Evolutionary conservation across 805 yeast species (phyloP).

Genomic region (Limtongia smithiae): DNA sequence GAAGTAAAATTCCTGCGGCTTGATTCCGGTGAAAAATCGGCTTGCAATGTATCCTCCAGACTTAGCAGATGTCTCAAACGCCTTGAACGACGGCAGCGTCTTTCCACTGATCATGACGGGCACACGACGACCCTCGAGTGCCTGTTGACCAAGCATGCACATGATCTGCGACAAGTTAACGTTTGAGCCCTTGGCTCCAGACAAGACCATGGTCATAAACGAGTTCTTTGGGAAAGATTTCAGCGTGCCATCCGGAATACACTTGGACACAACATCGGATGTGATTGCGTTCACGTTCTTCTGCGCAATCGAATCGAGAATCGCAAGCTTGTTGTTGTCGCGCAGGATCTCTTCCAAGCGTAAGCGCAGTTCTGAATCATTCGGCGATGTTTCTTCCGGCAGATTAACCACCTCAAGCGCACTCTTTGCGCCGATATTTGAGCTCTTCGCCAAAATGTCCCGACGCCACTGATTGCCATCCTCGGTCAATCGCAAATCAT

Average conservation of each 20-base stretch:
- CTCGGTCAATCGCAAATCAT: slow-evolving; percentile 90
- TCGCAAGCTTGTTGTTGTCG: slow-evolving; percentile 87
- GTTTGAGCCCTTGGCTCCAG: slow-evolving; percentile 98
- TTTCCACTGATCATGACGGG: slow-evolving; percentile 99
- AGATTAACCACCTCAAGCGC: slow-evolving; percentile 93
- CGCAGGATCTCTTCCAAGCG: slow-evolving; percentile 92
- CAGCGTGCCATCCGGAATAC: slow-evolving; percentile 96
- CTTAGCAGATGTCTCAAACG: slow-evolving; percentile 93
- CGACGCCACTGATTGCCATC: slow-evolving; percentile 81
- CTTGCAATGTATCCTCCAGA: slow-evolving; percentile 98
- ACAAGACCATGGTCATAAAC: slow-evolving; percentile 98
- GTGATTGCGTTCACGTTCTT: slow-evolving; percentile 89
- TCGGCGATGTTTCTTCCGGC: slow-evolving; percentile 46
- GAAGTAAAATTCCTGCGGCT: slow-evolving; percentile 98
- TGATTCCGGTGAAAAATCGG: slow-evolving; percentile 94
- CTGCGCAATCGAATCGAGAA: slow-evolving; percentile 92
- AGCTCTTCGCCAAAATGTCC: slow-evolving; percentile 72
- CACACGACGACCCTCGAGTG: slow-evolving; percentile 97
- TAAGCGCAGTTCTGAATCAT: slow-evolving; percentile 73
- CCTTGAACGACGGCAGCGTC: slow-evolving; percentile 92
- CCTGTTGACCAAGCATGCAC: slow-evolving; percentile 99
- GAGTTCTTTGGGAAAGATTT: slow-evolving; percentile 92
- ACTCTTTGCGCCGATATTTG: slow-evolving; percentile 82
- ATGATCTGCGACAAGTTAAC: slow-evolving; percentile 98
- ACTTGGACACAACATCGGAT: slow-evolving; percentile 86